These are phyloP conservation scores for Monosporascus sp. DNA, from an alignment of 2,329 filamentous ascomycete genomes.

Conservation along the genomic window DNA sequence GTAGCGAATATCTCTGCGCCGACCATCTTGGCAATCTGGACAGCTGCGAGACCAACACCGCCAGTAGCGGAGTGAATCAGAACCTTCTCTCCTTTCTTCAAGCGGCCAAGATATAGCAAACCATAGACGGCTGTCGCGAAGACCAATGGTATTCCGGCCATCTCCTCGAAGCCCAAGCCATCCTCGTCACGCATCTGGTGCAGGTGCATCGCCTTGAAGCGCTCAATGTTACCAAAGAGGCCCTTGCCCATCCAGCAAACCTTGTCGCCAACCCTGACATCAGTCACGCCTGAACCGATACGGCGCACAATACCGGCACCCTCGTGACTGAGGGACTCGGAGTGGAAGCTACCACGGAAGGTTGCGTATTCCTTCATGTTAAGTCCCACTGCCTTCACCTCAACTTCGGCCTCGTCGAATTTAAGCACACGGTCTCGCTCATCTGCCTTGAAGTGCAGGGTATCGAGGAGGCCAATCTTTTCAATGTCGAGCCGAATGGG, in stretches of 20 bases:
- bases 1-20: conserved; percentile 41
- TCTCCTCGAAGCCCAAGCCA: conserved; percentile 11
- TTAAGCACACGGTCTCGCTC: conserved; percentile 1
- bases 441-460: conserved; percentile 10
- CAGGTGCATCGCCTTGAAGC: conserved; percentile 32
- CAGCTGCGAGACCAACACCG: conserved; percentile 37
- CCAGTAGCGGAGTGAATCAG: conserved; percentile 42
- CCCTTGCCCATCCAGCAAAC: conserved; percentile 31
- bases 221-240: conserved; percentile 29
- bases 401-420: conserved; percentile 9
- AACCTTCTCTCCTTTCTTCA: conserved; percentile 27
- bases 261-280: conserved; percentile 12
- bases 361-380: conserved; percentile 8
- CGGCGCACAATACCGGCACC: conserved; percentile 11
- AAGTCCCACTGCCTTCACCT: conserved; percentile 10
- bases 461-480: conserved; percentile 12
- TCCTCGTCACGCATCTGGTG: conserved; percentile 15
- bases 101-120: conserved; percentile 27
- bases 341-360: conserved; percentile 7
- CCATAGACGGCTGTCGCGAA: conserved; percentile 39
- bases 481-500: conserved; percentile 6
- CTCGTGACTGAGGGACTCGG: conserved; percentile 10
- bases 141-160: conserved; percentile 31
- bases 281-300: conserved; percentile 10
- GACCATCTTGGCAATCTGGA: conserved; percentile 33